These are phyloP conservation scores for Hyaloscypha hepaticicola DNA, from an alignment of 495 filamentous ascomycete species.

Conservation along the genomic window DNA sequence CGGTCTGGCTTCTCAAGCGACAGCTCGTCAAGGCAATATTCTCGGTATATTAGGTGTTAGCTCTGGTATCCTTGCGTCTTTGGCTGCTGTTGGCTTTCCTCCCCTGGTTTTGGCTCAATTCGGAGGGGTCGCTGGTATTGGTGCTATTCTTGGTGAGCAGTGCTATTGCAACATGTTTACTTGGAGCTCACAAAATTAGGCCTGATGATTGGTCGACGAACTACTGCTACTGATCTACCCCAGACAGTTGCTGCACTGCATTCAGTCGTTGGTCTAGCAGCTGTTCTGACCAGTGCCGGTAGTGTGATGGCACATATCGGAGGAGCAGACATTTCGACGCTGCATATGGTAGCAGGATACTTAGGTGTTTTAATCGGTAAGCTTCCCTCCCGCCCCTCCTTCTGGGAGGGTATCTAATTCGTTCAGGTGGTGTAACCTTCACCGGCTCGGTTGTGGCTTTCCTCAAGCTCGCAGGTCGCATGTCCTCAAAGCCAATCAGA, in stretches of 20 bases:
- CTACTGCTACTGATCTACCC: constrained; percentile 76
- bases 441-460: constrained; percentile 82
- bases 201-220: constrained; percentile 73
- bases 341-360: constrained; percentile 78
- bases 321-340: constrained; percentile 54
- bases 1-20: constrained; percentile 70
- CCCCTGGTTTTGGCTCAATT: constrained; percentile 72
- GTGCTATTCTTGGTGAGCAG: constrained; percentile 51
- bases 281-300: constrained; percentile 78
- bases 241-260: constrained; percentile 81
- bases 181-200: constrained; percentile 34
- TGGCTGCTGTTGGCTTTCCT: constrained; percentile 74
- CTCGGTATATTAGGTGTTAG: constrained; percentile 78
- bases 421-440: constrained; percentile 68
- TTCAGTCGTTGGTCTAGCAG: constrained; percentile 78
- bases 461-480: constrained; percentile 72
- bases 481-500: constrained; percentile 69
- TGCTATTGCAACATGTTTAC: background rate
- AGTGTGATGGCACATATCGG: constrained; percentile 68
- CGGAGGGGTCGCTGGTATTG: constrained; percentile 64
- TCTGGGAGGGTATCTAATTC: background rate
- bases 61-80: constrained; percentile 73
- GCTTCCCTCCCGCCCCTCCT: background rate
- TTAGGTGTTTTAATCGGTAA: constrained; percentile 72
- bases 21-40: constrained; percentile 75